Evolutionary conservation across 768 basidiomycete species (phyloP), one percentile per base, ranked within the genome.

Genomic region (Rhodosporidiobolus sp.): DNA sequence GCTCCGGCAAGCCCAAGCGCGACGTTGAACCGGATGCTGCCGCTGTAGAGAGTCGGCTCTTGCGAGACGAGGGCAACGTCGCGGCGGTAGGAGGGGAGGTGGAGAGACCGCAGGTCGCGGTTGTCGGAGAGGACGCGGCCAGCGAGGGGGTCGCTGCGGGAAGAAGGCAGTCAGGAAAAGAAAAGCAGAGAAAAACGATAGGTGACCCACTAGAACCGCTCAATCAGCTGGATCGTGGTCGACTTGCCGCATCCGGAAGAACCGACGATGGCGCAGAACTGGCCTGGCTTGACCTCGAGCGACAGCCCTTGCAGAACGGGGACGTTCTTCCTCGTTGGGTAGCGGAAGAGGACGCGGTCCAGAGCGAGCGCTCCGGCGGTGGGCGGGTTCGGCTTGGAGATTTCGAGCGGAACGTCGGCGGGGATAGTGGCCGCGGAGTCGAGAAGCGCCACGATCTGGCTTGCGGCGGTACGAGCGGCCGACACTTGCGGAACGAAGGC

Each of bases 391-490:
- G 63, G 50, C 67, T 82, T 70, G 10, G 73, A 62, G 32, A 78
- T 76, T 46, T 84, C 84, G 26, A 80, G 79, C 3, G 76, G 71
- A 22, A 79, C 80, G 52, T 91, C 88, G 0, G 91, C 87, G 78
- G 95, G 92, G 57, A 93, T 91, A 75, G 89, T 88, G 17, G 90
- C 88, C 4, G 79, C 77, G 2, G 87, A 86, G 78, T 97, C 93
- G 30, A 93, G 79, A 14, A 94, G 82, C 60, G 85, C 86, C 82
- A 95, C 83, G 77, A 94, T 88, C 65, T 90, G 85, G 26, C 86
- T 85, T 1, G 86, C 91, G 3, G 92, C 89, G 38, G 88, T 85
- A 76, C 88, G 88, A 32, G 94, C 93, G 2, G 90, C 89, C 1
- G 90, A 91, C 63, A 92, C 85, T 79, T 95, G 93, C 50, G 94